Evolutionary conservation across 1,139 yeast genomes (phyloP).

Genomic region (Geotrichum restrictum): DNA sequence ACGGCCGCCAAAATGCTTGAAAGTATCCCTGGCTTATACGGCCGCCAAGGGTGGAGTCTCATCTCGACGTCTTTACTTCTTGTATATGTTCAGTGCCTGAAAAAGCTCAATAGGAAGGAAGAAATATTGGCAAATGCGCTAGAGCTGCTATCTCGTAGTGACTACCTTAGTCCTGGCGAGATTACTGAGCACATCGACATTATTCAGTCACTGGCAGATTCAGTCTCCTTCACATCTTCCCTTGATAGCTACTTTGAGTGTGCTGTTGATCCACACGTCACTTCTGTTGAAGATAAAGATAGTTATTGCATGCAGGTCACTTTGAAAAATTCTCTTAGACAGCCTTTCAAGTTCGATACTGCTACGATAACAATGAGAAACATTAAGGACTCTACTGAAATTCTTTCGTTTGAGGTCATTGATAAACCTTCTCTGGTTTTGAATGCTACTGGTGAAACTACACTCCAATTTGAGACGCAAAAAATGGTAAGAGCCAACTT

Average conservation of each 20-base stretch:
- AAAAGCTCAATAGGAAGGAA: conserved; percentile 40
- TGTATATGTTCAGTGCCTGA: conserved; percentile 66
- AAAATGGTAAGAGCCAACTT: conserved; percentile 32
- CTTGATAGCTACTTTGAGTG: conserved; percentile 18
- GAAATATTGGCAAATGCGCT: conserved; percentile 32
- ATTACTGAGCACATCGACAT: conserved; percentile 24
- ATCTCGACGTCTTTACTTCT: conserved; percentile 64
- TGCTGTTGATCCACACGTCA: conserved; percentile 16
- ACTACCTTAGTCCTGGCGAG: conserved; percentile 24
- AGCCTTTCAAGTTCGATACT: conserved; percentile 17
- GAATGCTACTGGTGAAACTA: background rate
- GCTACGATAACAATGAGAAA: conserved; percentile 20
- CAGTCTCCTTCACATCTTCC: conserved; percentile 15
- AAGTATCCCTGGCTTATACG: conserved; percentile 64
- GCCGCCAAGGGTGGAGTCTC: conserved; percentile 51
- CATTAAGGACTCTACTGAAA: conserved; percentile 17
- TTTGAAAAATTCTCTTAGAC: conserved; percentile 19
- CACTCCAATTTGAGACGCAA: conserved; percentile 26
- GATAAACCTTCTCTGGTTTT: background rate
- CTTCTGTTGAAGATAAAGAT: conserved; percentile 9
- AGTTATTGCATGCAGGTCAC: conserved; percentile 19
- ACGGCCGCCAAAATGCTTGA: conserved; percentile 61
- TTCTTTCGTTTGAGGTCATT: conserved; percentile 16
- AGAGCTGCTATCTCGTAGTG: conserved; percentile 33
- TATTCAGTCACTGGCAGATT: conserved; percentile 23